A percentile compares a stretch with the other conserved stretches of the same genome.
Conservation (phyloP, 2,329 filamentous ascomycete genomes). For the Cercospora brassicicola region DNA sequence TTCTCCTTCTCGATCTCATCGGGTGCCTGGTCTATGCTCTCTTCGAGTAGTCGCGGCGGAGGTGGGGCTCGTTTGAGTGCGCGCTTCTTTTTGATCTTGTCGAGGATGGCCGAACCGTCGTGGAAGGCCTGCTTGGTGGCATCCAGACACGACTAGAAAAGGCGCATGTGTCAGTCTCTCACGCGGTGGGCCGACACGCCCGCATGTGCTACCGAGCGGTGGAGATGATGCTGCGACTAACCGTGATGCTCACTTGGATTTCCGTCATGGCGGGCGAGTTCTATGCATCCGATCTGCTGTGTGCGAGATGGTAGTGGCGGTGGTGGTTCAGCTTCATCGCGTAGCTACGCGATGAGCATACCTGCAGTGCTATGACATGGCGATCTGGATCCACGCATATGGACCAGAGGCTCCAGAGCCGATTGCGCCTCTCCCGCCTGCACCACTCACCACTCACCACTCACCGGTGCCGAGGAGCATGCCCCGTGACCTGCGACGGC, state of each 20-base stretch:
- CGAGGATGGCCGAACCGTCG: constrained; percentile 35
- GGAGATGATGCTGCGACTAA: constrained; percentile 16
- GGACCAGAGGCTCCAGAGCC: neutral
- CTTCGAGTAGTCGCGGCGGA: constrained; percentile 35
- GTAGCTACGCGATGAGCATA: neutral
- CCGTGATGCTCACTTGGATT: constrained; percentile 23
- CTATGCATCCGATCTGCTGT: neutral
- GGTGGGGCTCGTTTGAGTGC: constrained; percentile 34
- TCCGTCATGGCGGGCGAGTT: constrained; percentile 19
- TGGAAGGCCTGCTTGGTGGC: constrained; percentile 32
- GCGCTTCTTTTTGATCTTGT: constrained; percentile 38
- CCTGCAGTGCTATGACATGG: neutral
- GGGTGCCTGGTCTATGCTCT: constrained; percentile 35
- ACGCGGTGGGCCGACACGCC: neutral
- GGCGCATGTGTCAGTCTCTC: constrained; percentile 10
- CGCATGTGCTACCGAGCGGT: neutral
- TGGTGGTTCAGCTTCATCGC: neutral
- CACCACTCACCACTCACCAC: neutral
- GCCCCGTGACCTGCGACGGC: neutral
- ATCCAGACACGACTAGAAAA: constrained; percentile 32
- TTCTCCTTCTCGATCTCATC: constrained; percentile 39
- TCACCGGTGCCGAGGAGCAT: neutral
- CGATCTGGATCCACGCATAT: constrained; percentile 7
- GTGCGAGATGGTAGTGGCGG: neutral
- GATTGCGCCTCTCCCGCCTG: neutral